A percentile compares a stretch with the other conserved stretches of the same genome.
Conservation (phyloP, 2,329 filamentous ascomycete genomes). For the Davidsoniella eucalypti region DNA sequence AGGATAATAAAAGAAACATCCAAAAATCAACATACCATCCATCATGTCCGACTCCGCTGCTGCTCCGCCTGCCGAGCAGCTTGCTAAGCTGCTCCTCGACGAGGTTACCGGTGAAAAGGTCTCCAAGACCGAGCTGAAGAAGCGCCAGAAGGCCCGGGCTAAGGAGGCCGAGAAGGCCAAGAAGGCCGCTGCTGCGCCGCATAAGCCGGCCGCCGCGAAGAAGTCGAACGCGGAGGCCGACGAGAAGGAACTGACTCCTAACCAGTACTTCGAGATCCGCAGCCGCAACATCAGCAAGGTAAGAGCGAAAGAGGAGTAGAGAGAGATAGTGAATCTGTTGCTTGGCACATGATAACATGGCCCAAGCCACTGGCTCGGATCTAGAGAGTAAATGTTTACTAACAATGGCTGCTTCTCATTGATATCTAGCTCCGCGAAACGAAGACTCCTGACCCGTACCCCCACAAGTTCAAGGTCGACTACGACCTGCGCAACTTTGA, state of each 20-base stretch:
- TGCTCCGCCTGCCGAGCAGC: conserved; percentile 30
- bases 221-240: conserved; percentile 57
- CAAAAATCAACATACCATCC: neutral
- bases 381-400: neutral
- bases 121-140: conserved; percentile 85
- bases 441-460: conserved; percentile 69
- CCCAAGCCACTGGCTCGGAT: too few species aligned
- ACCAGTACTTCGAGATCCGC: conserved; percentile 87
- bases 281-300: conserved; percentile 59
- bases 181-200: conserved; percentile 53
- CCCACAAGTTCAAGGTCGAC: conserved; percentile 79
- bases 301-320: neutral
- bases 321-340: neutral
- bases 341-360: too few species aligned
- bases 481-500: conserved; percentile 70
- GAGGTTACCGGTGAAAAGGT: conserved; percentile 80
- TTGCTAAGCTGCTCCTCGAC: conserved; percentile 68
- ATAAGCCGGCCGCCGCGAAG: conserved; percentile 44
- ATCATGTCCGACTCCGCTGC: conserved; percentile 21
- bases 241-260: conserved; percentile 40
- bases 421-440: conserved; percentile 39
- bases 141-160: conserved; percentile 79
- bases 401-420: neutral
- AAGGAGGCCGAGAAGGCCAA: conserved; percentile 77
- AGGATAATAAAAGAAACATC: neutral